Evolutionary conservation across 129 eudicot genomes (phyloP), one percentile per base, ranked within the genome.

Genomic region (Tagetes erecta): DNA sequence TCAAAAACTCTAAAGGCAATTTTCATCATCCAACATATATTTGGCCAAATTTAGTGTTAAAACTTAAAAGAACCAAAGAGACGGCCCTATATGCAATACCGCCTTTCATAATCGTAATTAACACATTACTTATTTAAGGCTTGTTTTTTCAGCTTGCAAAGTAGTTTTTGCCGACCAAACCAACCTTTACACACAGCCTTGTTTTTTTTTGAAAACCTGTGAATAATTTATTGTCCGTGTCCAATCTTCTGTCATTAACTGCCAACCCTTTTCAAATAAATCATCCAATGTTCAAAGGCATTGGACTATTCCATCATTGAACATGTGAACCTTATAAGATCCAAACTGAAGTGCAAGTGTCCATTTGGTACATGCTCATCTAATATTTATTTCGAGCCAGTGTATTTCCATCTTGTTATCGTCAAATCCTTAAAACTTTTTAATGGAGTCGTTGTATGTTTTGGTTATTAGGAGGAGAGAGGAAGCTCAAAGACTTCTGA

Each of bases 401-500:
- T 20, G 27, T 20, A 20, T 20, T 20, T 20, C 27, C 27, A 20
- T 20, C 27, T 20, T 20, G 27, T 20, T 20, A 20, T 30, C 5
- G 38, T 56, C 5, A 56, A 52, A 20, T 13, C 8, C 58, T 14
- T 52, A 5, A 46, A 46, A 27, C 1, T 56, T 0, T 30, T 56
- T 27, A 27, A 8, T 3, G 4, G 36, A 56, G 38, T 30, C 12
- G 37, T 56, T 56, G 36, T 69, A 58, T 78, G 78, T 60, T 71
- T 30, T 73, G 75, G 47, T 70, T 70, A 27, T 36, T 80, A 92
- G 97, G 96, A 87, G 96, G 83, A 87, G 98, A 83, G 98, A 92
- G 83, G 96, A 89, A 81, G 95, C 98, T 45, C 98, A 89, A 63
- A 85, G 70, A 67, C 96, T 92, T 80, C 79, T 92, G 2, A 89